Percentiles rank a stretch among this genome's conserved stretches.
Conservation (phyloP, 2,329 filamentous ascomycete species). For the Verticillium tricorpus region DNA sequence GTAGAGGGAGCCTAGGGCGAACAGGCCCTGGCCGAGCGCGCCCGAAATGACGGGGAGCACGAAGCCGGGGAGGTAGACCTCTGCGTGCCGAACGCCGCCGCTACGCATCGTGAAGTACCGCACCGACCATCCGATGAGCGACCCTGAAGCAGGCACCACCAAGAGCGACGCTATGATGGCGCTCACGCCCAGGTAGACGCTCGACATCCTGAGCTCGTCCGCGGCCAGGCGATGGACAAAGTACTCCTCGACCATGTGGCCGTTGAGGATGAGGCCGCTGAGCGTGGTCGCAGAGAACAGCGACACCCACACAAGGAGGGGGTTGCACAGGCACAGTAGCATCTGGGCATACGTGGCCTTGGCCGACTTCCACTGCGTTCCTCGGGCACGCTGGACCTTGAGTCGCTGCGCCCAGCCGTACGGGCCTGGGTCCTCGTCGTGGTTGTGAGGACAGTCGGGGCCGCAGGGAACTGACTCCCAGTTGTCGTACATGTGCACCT, state of each 20-base stretch:
- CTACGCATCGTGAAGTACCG: conserved; percentile 17
- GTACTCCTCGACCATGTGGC: background rate
- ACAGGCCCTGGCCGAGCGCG: conserved; percentile 14
- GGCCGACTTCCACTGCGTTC: background rate
- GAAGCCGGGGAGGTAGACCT: conserved; percentile 19
- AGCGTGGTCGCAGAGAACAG: conserved; percentile 20
- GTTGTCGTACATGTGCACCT: conserved; percentile 29
- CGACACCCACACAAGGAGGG: conserved; percentile 21
- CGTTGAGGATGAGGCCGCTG: conserved; percentile 17
- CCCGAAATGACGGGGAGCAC: conserved; percentile 15
- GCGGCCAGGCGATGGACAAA: background rate
- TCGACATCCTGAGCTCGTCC: background rate
- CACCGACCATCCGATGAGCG: conserved; percentile 15
- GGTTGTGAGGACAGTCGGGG: background rate
- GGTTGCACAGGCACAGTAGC: conserved; percentile 18
- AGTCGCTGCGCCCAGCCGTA: background rate
- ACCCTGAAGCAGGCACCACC: conserved; percentile 11
- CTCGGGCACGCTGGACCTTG: background rate
- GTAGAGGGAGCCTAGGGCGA: conserved; percentile 13
- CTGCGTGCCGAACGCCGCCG: conserved; percentile 18
- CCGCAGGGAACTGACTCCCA: conserved; percentile 17
- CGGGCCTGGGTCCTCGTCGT: background rate
- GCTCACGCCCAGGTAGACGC: conserved; percentile 5
- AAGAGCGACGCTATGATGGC: conserved; percentile 10
- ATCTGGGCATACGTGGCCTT: conserved; percentile 14